phyloP scores from a whole-genome alignment of 2,329 filamentous ascomycete genomes.

The Aspergillus persii region DNA sequence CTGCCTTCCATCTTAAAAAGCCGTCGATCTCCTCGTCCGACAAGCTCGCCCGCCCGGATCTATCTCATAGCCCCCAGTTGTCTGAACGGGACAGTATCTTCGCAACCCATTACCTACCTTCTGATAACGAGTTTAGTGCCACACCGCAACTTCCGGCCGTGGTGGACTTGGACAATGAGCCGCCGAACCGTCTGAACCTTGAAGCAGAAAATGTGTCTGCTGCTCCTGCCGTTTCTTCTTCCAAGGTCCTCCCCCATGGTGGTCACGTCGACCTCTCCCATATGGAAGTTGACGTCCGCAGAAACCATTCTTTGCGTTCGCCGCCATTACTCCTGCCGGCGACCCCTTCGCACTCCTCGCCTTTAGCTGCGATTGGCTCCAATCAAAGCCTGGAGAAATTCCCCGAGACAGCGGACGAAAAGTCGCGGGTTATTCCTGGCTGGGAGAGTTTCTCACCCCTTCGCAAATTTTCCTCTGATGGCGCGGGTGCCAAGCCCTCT shows the following conservation, averaged over 20 bases:
- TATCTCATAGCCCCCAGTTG: slow-evolving; percentile 48
- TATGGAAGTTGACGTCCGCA: slow-evolving; percentile 40
- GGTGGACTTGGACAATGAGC: slow-evolving; percentile 28
- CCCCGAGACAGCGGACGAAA: slow-evolving; percentile 19
- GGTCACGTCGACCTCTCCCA: slow-evolving; percentile 29
- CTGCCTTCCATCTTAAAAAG: slow-evolving; percentile 36
- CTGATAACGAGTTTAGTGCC: slow-evolving; percentile 46
- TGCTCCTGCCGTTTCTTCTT: slow-evolving; percentile 25
- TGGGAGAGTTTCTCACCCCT: slow-evolving; percentile 21
- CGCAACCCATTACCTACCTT: slow-evolving; percentile 58
- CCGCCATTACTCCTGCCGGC: slow-evolving; percentile 27
- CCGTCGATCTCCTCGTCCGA: slow-evolving; percentile 32
- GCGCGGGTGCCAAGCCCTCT: slow-evolving; percentile 20
- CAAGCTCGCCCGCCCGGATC: slow-evolving; percentile 24
- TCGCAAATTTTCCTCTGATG: slow-evolving; percentile 23
- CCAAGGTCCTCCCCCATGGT: slow-evolving; percentile 30
- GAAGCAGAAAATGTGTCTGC: slow-evolving; percentile 30
- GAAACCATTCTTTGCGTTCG: slow-evolving; percentile 29
- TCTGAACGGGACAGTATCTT: slow-evolving; percentile 64
- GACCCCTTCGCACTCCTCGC: slow-evolving; percentile 16
- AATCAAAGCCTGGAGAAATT: slow-evolving; percentile 24
- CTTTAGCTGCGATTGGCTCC: slow-evolving; percentile 28
- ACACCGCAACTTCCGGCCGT: slow-evolving; percentile 37
- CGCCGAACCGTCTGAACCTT: slow-evolving; percentile 31
- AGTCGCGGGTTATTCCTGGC: slow-evolving; percentile 11